A percentile compares a stretch with the other conserved stretches of the same genome.
Conservation (phyloP, 2,329 filamentous ascomycete genomes). For the Paecilomyces dactylethromorphus region DNA sequence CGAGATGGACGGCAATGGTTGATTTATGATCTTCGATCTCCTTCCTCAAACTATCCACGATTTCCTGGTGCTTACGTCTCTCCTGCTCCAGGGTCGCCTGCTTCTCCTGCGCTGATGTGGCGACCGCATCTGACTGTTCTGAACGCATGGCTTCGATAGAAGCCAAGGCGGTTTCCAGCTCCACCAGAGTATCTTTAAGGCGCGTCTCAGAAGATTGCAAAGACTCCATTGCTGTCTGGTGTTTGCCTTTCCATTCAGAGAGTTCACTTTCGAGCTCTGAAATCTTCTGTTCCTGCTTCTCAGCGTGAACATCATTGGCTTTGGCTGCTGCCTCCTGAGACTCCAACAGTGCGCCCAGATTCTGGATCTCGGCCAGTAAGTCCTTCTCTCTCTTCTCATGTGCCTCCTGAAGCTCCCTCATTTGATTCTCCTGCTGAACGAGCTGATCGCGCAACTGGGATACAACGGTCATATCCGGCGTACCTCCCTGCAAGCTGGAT, state of each 20-base stretch:
- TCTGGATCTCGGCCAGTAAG: slow-evolving; percentile 64
- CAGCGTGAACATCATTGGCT: slow-evolving; percentile 23
- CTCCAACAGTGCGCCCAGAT: slow-evolving; percentile 53
- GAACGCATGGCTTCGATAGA: slow-evolving; percentile 43
- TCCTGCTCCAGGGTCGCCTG: slow-evolving; percentile 43
- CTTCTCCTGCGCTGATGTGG: slow-evolving; percentile 24
- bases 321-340: slow-evolving; percentile 29
- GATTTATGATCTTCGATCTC: slow-evolving; percentile 78
- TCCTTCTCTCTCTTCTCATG: slow-evolving; percentile 71
- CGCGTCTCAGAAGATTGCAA: slow-evolving; percentile 67
- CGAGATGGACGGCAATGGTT: slow-evolving; percentile 61
- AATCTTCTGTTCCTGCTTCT: slow-evolving; percentile 52
- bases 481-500: slow-evolving; percentile 73
- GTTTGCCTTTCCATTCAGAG: slow-evolving; percentile 67
- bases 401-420: slow-evolving; percentile 64
- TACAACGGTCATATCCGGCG: slow-evolving; percentile 87
- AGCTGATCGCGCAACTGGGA: slow-evolving; percentile 82
- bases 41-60: slow-evolving; percentile 57
- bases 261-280: slow-evolving; percentile 65
- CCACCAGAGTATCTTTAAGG: slow-evolving; percentile 63
- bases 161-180: slow-evolving; percentile 63
- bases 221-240: slow-evolving; percentile 61
- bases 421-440: slow-evolving; percentile 75
- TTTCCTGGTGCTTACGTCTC: slow-evolving; percentile 51
- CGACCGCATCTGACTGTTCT: slow-evolving; percentile 30